A percentile compares a stretch with the other conserved stretches of the same genome.
phyloP scores from a whole-genome alignment of 805 yeast species.

The Monosporozyma yasuniensis region DNA sequence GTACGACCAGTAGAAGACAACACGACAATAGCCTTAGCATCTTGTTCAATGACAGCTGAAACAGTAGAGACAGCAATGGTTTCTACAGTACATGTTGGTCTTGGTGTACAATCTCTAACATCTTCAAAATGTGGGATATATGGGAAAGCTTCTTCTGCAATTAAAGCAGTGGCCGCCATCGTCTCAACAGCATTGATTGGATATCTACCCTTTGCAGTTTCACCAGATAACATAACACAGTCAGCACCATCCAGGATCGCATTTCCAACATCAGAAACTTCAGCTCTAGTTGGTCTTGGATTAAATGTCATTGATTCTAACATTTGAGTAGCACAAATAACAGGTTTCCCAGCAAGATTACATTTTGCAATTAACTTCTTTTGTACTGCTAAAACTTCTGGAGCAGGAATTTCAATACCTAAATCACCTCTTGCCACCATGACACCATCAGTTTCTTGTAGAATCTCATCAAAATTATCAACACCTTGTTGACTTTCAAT shows the following conservation, averaged over 20 bases:
- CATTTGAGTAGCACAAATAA: constrained; percentile 99
- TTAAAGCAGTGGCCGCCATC: constrained; percentile 96
- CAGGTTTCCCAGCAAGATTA: constrained; percentile 98
- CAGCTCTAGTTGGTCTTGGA: constrained; percentile 99
- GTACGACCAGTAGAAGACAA: constrained; percentile 91
- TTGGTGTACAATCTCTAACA: constrained; percentile 71
- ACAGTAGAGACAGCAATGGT: constrained; percentile 97
- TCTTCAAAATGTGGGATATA: constrained; percentile 79
- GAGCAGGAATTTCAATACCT: constrained; percentile 99
- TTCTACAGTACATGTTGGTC: constrained; percentile 89
- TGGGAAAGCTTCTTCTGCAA: constrained; percentile 95
- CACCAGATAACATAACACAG: constrained; percentile 99
- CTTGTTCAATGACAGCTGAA: constrained; percentile 90
- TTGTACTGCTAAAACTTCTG: constrained; percentile 96
- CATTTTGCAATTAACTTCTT: constrained; percentile 98
- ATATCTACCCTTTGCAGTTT: constrained; percentile 98
- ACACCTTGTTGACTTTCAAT: constrained; percentile 99
- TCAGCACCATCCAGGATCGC: constrained; percentile 99
- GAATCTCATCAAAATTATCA: constrained; percentile 95
- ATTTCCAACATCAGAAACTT: constrained; percentile 98
- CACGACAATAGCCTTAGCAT: constrained; percentile 93
- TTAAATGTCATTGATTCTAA: constrained; percentile 98
- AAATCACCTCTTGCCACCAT: constrained; percentile 99
- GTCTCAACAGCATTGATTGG: constrained; percentile 94
- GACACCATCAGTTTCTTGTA: constrained; percentile 93